phyloP scores from a whole-genome alignment of 2,329 filamentous ascomycete genomes.

The Massarina eburnea region DNA sequence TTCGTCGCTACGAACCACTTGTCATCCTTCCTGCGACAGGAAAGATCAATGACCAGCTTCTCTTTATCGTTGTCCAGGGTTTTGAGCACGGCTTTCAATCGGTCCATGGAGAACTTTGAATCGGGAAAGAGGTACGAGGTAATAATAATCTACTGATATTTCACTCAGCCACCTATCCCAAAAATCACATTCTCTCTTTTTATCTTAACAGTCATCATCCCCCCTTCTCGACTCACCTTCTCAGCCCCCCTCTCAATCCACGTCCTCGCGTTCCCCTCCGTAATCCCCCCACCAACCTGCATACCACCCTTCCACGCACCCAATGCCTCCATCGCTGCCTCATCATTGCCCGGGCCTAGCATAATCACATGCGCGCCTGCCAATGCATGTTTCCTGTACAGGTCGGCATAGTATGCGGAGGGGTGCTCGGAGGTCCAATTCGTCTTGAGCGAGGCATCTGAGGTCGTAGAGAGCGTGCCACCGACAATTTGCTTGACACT shows the following conservation, averaged over 20 bases:
- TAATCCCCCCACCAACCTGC: constrained; percentile 94
- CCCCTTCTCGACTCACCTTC: constrained; percentile 64
- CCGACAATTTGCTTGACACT: constrained; percentile 98
- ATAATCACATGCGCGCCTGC: constrained; percentile 92
- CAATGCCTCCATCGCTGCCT: constrained; percentile 76
- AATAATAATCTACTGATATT: constrained; percentile 77
- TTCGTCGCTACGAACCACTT: constrained; percentile 98
- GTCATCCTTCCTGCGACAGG: constrained; percentile 75
- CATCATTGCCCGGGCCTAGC: constrained; percentile 85
- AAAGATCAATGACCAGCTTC: constrained; percentile 92
- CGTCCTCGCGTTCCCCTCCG: constrained; percentile 74
- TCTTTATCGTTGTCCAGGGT: constrained; percentile 72
- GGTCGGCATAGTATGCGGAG: constrained; percentile 74
- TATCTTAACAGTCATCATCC: not conserved
- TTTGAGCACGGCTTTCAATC: constrained; percentile 72
- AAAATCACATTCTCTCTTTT: not conserved
- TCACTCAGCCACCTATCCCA: constrained; percentile 15
- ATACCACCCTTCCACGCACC: constrained; percentile 75
- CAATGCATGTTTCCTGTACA: constrained; percentile 77
- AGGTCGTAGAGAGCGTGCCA: constrained; percentile 66
- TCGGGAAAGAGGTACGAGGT: constrained; percentile 92
- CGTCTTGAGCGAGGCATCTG: constrained; percentile 64
- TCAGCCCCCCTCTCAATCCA: constrained; percentile 90
- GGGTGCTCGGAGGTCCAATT: constrained; percentile 90
- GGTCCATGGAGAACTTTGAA: constrained; percentile 75